Base-by-base conservation (phyloP, 768 basidiomycete species). In the Gelatoporia subvermispora region DNA sequence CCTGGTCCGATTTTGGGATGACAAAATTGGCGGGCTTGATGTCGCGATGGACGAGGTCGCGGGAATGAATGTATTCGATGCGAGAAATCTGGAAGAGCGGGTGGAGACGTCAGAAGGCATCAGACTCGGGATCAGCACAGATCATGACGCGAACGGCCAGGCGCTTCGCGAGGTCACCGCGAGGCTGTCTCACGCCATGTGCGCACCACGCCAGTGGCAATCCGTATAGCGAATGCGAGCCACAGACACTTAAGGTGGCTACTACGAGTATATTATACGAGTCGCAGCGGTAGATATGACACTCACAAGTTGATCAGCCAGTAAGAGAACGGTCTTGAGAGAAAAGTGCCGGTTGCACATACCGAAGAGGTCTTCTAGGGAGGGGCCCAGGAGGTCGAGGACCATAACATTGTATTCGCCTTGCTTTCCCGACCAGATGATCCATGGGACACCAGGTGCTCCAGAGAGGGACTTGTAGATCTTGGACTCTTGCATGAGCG, bases 1-100 rank as follows among this genome's bases (percentile, higher is more conserved):
- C 72, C 54, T 81, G 84, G 53, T 82, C 82, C 54, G 92, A 90
- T 91, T 49, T 58, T 7, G 54, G 51, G 7, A 98, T 97, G 52
- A 99, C 85, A 64, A 99, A 99, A 71, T 99, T 98, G 60, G 95
- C 95, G 34, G 95, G 95, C 67, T 98, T 99, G 68, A 99, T 88
- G 65, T 98, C 95, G 56, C 95, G 88, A 66, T 98, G 95, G 36
- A 96, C 83, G 57, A 95, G 87, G 60, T 91, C 89, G 61, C 91
- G 86, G 1, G 88, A 90, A 69, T 99, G 95, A 56, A 97, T 93
- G 67, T 93, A 98, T 67, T 96, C 91, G 61, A 97, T 85, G 41
- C 95, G 92, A 8, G 92, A 91, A 66, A 96, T 84, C 93, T 94
- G 59, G 24, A 24, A 43, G 48, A 13, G 43, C 57, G 48, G 59